phyloP scores from a whole-genome alignment of 2,329 filamentous ascomycete species.

The Penicillium sp. region DNA sequence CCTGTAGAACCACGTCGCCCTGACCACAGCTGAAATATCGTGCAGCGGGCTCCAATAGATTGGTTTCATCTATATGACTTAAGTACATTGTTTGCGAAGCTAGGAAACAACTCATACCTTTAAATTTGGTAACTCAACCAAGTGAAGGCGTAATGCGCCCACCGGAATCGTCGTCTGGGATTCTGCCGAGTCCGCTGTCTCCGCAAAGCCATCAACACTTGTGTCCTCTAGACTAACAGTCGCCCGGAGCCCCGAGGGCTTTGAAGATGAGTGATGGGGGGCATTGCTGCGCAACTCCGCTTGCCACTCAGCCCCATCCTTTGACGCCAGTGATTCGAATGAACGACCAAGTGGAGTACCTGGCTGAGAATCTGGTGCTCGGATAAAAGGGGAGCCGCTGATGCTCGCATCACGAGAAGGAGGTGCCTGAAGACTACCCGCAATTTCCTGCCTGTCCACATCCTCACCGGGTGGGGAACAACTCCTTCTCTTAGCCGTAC shows the following conservation, averaged over 20 bases:
- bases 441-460: constrained; percentile 20
- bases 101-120: constrained; percentile 29
- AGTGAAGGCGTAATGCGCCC: constrained; percentile 84
- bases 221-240: constrained; percentile 25
- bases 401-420: constrained; percentile 40
- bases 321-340: constrained; percentile 27
- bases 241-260: constrained; percentile 29
- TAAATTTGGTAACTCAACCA: constrained; percentile 77
- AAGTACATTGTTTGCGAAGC: neutral
- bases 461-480: constrained; percentile 27
- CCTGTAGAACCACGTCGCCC: constrained; percentile 96
- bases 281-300: constrained; percentile 18
- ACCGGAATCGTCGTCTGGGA: constrained; percentile 68
- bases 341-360: constrained; percentile 32
- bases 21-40: constrained; percentile 76
- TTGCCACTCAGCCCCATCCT: constrained; percentile 22
- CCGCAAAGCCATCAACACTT: constrained; percentile 12
- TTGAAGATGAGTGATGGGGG: constrained; percentile 18
- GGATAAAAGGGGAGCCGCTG: constrained; percentile 51
- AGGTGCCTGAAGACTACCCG: constrained; percentile 25
- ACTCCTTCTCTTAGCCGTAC: constrained; percentile 29
- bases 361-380: constrained; percentile 37
- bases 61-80: constrained; percentile 70
- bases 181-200: constrained; percentile 29
- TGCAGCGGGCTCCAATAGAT: constrained; percentile 98